Base-by-base conservation (phyloP, 208 protist genomes). In the Trypanosoma caninum region DNA sequence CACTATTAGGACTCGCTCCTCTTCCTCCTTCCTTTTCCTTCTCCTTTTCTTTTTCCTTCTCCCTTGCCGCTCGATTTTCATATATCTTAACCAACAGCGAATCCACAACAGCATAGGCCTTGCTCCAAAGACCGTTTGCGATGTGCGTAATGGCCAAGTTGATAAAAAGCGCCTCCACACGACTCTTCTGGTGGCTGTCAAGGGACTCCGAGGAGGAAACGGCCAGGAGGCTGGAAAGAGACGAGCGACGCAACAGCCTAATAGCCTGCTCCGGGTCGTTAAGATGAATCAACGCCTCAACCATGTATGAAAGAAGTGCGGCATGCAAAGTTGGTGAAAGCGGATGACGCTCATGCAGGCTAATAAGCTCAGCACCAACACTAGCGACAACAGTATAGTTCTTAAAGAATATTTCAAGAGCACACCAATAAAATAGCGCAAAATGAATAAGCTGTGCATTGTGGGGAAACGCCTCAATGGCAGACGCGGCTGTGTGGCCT, bases 121-220 rank as follows among this genome's bases (percentile, higher is more conserved):
- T 82, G 40, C 78, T 91, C 85, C 84, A 95, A 23, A 78, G 82
- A 22, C 89, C 89, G 11, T 72, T 86, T 22, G 89, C 70, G 50
- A 95, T 89, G 50, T 92, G 84, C 31, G 85, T 85, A 35, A 95
- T 72, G 25, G 83, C 79, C 31, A 95, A 45, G 57, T 92, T 89
- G 22, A 91, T 69, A 57, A 95, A 89, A 56, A 95, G 79, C n/a
- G 78, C 75, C 68, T 92, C 85, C 28, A 92, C 60, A 54, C 85
- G 85, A 57, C 83, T 85, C 42, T 85, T 80, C 59, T 95, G 89
- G 25, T 84, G 77, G 25, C 58, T 68, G 56, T 94, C 87, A 30
- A 83, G 27, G 23, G 69, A 61, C 42, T 81, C 75, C 2, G 59
- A 58, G 3, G 71, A 58, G 45, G 57, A 57, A 31, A 74, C 69